A percentile compares a stretch with the other conserved stretches of the same genome.
These are phyloP conservation scores for Neonectria hederae DNA, from an alignment of 2,329 filamentous ascomycete genomes.

Conservation along the genomic window DNA sequence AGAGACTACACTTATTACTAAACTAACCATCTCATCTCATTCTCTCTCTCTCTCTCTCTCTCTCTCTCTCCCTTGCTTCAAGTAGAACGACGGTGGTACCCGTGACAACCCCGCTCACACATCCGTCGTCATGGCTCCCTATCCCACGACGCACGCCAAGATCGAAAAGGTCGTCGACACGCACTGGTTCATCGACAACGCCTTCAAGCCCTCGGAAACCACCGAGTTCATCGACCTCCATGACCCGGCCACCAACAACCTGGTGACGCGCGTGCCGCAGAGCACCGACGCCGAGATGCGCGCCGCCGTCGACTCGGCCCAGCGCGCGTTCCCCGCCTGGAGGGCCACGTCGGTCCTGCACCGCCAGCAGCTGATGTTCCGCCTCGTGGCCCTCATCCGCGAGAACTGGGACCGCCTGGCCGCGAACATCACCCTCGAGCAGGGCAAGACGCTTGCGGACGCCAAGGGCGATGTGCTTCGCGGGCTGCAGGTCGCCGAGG, in stretches of 20 bases:
- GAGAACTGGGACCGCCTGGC: conserved; percentile 81
- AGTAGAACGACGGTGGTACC: conserved; percentile 3
- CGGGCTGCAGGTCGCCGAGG: conserved; percentile 80
- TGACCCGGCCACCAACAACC: conserved; percentile 82
- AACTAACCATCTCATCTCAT: too few species aligned
- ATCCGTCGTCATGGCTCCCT: conserved; percentile 23
- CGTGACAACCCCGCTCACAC: neutral
- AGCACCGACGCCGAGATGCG: conserved; percentile 75
- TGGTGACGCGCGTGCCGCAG: conserved; percentile 80
- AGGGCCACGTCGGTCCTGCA: conserved; percentile 71
- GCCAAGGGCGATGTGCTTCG: conserved; percentile 78
- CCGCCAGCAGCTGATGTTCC: conserved; percentile 82
- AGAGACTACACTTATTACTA: neutral
- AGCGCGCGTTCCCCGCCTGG: conserved; percentile 76
- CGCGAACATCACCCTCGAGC: conserved; percentile 79
- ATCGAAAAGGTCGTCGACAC: conserved; percentile 60
- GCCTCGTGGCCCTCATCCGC: conserved; percentile 75
- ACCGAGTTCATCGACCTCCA: conserved; percentile 76
- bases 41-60: too few species aligned
- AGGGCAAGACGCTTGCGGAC: conserved; percentile 82
- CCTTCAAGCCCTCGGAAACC: conserved; percentile 70
- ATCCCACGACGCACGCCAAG: conserved; percentile 39
- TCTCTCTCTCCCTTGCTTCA: too few species aligned
- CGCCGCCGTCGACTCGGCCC: conserved; percentile 74
- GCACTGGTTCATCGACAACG: conserved; percentile 78